A percentile compares a stretch with the other conserved stretches of the same genome.
These are phyloP conservation scores for Stylosanthes scabra DNA, from an alignment of 331 rosid species.

Conservation along the genomic window DNA sequence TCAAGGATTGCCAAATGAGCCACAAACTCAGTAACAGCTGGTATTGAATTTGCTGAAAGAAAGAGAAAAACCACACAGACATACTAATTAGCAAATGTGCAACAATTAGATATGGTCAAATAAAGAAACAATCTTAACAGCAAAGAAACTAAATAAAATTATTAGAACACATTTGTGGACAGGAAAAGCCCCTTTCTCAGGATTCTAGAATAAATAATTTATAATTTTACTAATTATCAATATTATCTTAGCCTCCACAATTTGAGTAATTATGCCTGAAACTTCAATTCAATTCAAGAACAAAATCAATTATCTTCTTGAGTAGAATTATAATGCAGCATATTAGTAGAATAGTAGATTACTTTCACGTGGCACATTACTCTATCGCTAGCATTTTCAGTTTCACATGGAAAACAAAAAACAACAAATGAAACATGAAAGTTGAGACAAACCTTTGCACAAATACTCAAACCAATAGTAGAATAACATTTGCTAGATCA, in stretches of 20 bases:
- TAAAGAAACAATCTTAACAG: not conserved
- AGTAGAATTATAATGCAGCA: not conserved
- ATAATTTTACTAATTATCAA: not conserved
- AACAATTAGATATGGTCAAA: not conserved
- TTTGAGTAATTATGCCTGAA: not conserved
- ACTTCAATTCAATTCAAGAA: not conserved
- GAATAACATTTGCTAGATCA: not conserved
- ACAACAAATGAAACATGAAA: not conserved
- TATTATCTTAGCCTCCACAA: not conserved
- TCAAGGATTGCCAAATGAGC: slow-evolving; percentile 64
- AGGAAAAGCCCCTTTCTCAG: not conserved
- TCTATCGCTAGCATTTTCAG: not conserved
- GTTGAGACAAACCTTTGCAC: not conserved
- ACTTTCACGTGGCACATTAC: not conserved
- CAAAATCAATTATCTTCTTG: not conserved
- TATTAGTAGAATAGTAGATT: not conserved
- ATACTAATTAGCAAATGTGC: slow-evolving; percentile 1
- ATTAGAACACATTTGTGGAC: not conserved
- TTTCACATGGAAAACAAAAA: slow-evolving; percentile 12
- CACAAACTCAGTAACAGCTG: slow-evolving; percentile 6
- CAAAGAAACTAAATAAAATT: not conserved
- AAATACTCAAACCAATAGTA: not conserved
- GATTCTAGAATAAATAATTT: not conserved
- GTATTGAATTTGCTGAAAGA: slow-evolving; percentile 48
- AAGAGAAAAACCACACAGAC: not conserved